Evolutionary conservation across 140 eudicot genomes (phyloP), one percentile per base, ranked within the genome.

Genomic region (Ambrosia hybrid): DNA sequence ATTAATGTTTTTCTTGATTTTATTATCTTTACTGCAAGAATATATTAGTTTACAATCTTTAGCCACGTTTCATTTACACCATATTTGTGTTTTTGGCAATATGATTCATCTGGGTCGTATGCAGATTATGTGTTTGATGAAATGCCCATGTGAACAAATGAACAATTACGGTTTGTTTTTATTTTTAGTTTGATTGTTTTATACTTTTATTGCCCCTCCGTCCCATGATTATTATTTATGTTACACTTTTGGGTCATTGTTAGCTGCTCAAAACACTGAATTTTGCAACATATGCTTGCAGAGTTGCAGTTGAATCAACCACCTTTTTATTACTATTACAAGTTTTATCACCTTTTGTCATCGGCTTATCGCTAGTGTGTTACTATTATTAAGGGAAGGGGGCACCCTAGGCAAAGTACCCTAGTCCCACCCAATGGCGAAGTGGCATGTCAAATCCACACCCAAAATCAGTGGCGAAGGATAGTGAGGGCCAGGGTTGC

Each of bases 61-160:
- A 39, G 37, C 11, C 17, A 55, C 1, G 16, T 60, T 67, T 26
- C 9, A 9, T 49, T 30, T 46, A 11, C 33, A 41, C 58, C 6
- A 9, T 7, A 5, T 6, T 38, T 68, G 53, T 49, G 53, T 49
- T 49, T 49, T 10, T 49, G 14, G 53, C 2, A 10, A 49, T 49
- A 49, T 49, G 3, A 33, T 7, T 21, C 3, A 57, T 57, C n/a
- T 10, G 53, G 66, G 60, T 51, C 3, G 2, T 13, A 13, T 73
- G 88, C 63, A 75, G 53, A 49, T 49, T 14, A 68, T 56, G 36
- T 84, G 88, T 84, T 80, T 64, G 88, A 77, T 70, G 17, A 73
- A 68, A 84, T 77, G 74, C 56, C 73, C 2, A 41, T 69, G 48
- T 41, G 70, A 76, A 61, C 9, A 5, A 13, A 39, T 41, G 70